Evolutionary conservation across 768 basidiomycete species (phyloP).

Genomic region (Erythrobasidium yunnanense): DNA sequence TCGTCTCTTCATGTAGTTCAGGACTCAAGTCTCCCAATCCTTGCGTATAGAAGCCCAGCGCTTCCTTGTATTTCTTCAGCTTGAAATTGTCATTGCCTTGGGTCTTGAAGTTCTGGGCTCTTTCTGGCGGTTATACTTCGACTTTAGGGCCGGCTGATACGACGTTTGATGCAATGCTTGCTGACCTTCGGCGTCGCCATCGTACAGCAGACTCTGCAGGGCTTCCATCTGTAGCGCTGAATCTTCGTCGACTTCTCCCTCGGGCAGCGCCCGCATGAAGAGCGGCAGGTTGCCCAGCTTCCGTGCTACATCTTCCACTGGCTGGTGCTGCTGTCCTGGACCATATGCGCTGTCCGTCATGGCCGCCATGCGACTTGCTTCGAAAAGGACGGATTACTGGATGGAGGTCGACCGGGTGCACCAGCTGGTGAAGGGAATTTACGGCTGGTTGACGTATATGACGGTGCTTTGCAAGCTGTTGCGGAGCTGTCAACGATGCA

Average conservation of each 20-base stretch:
- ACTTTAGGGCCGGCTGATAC: not conserved
- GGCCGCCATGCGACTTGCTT: no score
- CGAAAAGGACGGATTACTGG: no score
- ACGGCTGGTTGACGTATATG: no score
- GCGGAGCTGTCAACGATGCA: no score
- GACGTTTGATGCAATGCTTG: not conserved
- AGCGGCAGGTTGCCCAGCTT: slow-evolving; percentile 60
- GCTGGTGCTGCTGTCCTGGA: not conserved
- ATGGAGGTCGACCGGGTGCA: no score
- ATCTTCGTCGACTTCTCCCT: slow-evolving; percentile 47
- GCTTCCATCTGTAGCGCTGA: slow-evolving; percentile 64
- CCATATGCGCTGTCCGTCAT: no score
- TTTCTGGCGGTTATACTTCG: slow-evolving; percentile 49
- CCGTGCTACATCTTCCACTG: slow-evolving; percentile 1
- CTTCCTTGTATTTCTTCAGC: slow-evolving; percentile 75
- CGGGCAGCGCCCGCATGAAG: slow-evolving; percentile 81
- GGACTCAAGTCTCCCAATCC: slow-evolving; percentile 74
- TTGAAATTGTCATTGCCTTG: slow-evolving; percentile 92
- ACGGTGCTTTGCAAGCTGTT: no score
- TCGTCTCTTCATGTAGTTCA: slow-evolving; percentile 43
- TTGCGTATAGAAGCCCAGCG: slow-evolving; percentile 77
- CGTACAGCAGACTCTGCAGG: slow-evolving; percentile 70
- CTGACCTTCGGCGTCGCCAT: slow-evolving; percentile 83
- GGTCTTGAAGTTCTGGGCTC: slow-evolving; percentile 83
- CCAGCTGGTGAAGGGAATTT: no score